Conservation (phyloP, 2,329 filamentous ascomycete genomes). For the Aspergillus pseudoglaucus region DNA sequence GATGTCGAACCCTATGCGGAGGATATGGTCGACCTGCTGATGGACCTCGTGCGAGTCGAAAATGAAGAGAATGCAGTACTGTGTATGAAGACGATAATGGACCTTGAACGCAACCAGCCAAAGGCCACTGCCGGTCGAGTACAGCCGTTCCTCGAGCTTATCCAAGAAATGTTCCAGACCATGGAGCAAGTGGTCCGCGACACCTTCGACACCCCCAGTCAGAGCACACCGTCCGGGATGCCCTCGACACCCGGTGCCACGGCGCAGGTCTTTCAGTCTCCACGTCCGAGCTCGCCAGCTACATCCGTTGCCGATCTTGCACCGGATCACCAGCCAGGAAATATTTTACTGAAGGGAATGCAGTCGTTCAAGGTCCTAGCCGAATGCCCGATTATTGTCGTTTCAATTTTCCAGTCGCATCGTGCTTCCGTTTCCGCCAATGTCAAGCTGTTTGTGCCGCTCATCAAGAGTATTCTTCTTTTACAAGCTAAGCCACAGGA, state of each 20-base stretch:
- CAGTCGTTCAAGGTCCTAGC: slow-evolving; percentile 98
- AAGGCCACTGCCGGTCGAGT: slow-evolving; percentile 76
- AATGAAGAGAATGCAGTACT: slow-evolving; percentile 99
- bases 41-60: slow-evolving; percentile 80
- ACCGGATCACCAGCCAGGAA: slow-evolving; percentile 72
- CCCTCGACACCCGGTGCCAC: slow-evolving; percentile 47
- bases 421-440: slow-evolving; percentile 71
- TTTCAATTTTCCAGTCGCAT: slow-evolving; percentile 95
- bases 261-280: slow-evolving; percentile 70
- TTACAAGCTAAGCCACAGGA: slow-evolving; percentile 90
- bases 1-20: slow-evolving; percentile 86
- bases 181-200: slow-evolving; percentile 94
- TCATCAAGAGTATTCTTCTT: slow-evolving; percentile 84
- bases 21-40: slow-evolving; percentile 83
- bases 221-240: slow-evolving; percentile 46
- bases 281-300: slow-evolving; percentile 82
- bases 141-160: slow-evolving; percentile 81
- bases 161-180: slow-evolving; percentile 90
- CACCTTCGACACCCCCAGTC: slow-evolving; percentile 74
- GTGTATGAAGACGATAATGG: slow-evolving; percentile 96
- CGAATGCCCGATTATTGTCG: slow-evolving; percentile 97
- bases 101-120: slow-evolving; percentile 87
- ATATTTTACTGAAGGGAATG: slow-evolving; percentile 85
- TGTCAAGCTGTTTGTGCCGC: slow-evolving; percentile 83
- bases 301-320: slow-evolving; percentile 73